Evolutionary conservation across 2,329 filamentous ascomycete genomes (phyloP).

Genomic region (Microcyclospora pomicola): DNA sequence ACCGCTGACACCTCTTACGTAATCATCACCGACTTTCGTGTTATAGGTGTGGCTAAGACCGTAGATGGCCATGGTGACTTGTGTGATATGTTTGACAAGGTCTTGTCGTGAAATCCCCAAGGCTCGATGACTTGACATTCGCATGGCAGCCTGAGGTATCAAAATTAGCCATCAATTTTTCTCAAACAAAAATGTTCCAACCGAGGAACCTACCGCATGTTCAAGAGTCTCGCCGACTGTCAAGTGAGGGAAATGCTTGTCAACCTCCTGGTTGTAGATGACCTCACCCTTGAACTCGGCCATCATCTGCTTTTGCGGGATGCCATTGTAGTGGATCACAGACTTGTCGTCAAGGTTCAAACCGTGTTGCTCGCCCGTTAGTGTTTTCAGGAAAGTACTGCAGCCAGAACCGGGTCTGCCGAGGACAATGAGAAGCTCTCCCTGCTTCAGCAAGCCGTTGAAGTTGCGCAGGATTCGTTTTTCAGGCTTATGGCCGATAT

Average conservation of each 20-base stretch:
- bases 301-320: conserved; percentile 27
- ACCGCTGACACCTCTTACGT: conserved; percentile 47
- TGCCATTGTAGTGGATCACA: conserved; percentile 49
- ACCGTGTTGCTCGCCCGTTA: conserved; percentile 47
- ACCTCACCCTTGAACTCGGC: conserved; percentile 35
- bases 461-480: conserved; percentile 44
- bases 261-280: conserved; percentile 34
- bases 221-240: conserved; percentile 44
- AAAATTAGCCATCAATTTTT: too few species aligned
- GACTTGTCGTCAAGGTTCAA: conserved; percentile 39
- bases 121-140: conserved; percentile 33
- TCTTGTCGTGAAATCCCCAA: conserved; percentile 27
- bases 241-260: conserved; percentile 43
- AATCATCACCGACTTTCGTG: conserved; percentile 44
- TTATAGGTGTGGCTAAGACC: conserved; percentile 42
- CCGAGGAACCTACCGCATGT: too few species aligned
- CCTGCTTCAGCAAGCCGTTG: conserved; percentile 38
- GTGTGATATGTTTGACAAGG: conserved; percentile 32
- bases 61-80: conserved; percentile 40
- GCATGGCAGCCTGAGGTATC: conserved; percentile 38
- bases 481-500: conserved; percentile 36
- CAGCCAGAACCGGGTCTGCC: conserved; percentile 45
- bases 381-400: conserved; percentile 48
- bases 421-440: conserved; percentile 35
- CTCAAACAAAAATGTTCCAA: too few species aligned